Percentiles rank a stretch among this genome's conserved stretches.
These are phyloP conservation scores for Cyberlindnera petersonii DNA, from an alignment of 805 yeast genomes.

Conservation along the genomic window DNA sequence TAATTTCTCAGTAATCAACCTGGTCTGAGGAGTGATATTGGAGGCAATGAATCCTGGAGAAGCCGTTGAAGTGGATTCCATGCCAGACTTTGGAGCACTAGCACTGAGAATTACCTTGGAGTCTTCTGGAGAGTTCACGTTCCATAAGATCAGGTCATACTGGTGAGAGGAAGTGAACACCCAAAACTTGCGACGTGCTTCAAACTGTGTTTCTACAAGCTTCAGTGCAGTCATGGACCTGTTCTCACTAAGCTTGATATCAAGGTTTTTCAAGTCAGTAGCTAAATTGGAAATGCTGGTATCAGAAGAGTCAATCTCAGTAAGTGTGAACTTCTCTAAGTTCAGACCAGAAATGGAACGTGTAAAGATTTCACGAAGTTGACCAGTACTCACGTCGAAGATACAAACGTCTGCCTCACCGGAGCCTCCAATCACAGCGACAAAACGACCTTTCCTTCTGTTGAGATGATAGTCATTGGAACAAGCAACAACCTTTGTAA, in stretches of 20 bases:
- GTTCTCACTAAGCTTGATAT: conserved; percentile 3
- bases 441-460: conserved; percentile 37
- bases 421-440: conserved; percentile 67
- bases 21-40: conserved; percentile 37
- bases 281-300: not conserved
- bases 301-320: conserved; percentile 16
- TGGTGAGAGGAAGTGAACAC: conserved; percentile 15
- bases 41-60: conserved; percentile 16
- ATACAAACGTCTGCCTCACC: conserved; percentile 55
- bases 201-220: conserved; percentile 19
- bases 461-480: conserved; percentile 37
- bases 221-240: conserved; percentile 20
- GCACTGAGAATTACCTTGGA: conserved; percentile 31
- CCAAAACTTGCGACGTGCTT: conserved; percentile 21
- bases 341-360: conserved; percentile 11
- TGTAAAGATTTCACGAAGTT: conserved; percentile 46
- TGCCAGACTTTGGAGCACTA: conserved; percentile 9
- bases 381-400: conserved; percentile 69
- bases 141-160: conserved; percentile 35
- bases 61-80: conserved; percentile 15
- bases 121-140: conserved; percentile 27
- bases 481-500: conserved; percentile 43
- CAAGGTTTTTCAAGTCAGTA: conserved; percentile 4
- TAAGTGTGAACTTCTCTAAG: conserved; percentile 19
- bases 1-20: conserved; percentile 38